Evolutionary conservation across 352 stramenopile genomes (phyloP), one percentile per base, ranked within the genome.

Genomic region (Phytophthora multivora): DNA sequence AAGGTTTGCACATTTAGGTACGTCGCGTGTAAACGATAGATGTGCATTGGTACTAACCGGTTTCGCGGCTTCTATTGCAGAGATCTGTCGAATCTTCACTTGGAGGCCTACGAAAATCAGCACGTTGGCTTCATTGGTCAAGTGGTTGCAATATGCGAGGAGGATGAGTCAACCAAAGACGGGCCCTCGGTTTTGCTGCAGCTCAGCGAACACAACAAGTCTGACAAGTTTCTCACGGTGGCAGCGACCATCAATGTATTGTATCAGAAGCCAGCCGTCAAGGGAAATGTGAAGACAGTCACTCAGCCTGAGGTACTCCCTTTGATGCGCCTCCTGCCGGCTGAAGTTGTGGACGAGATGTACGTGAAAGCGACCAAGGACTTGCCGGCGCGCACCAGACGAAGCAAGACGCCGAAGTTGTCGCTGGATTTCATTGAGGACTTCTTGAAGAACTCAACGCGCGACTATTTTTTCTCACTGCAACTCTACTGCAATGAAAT

Each of bases 381-480:
- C 12, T 16, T 19, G 28, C 18, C 15, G 8, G 11, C 23, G 19
- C 25, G 26, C 3, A 35, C 33, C 3, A 52, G 12, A n/a, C 23
- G 33, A 51, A 39, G 12, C 25, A 42, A 38, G 31, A 60, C n/a
- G n/a, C 48, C 39, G 18, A 23, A 41, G 18, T 40, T 80, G 50
- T 70, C 61, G 18, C 42, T 77, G 23, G 16, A 38, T 16, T 45
- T 67, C 9, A 61, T 77, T 19, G n/a, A 65, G 49, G 38, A 67
- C 2, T 73, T 59, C 46, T 42, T 80, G 11, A 5, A 33, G 12
- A 53, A 12, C 19, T 52, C 45, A 1, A 47, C 57, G 7, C 28
- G 40, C 21, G 43, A 68, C 25, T 66, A 36, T 16, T 75, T 80
- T 30, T 80, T 80, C 43, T 80, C 71, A 28, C 45, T 77, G 40